phyloP scores from a whole-genome alignment of 805 yeast species.

The Starmerella vaccinii region DNA sequence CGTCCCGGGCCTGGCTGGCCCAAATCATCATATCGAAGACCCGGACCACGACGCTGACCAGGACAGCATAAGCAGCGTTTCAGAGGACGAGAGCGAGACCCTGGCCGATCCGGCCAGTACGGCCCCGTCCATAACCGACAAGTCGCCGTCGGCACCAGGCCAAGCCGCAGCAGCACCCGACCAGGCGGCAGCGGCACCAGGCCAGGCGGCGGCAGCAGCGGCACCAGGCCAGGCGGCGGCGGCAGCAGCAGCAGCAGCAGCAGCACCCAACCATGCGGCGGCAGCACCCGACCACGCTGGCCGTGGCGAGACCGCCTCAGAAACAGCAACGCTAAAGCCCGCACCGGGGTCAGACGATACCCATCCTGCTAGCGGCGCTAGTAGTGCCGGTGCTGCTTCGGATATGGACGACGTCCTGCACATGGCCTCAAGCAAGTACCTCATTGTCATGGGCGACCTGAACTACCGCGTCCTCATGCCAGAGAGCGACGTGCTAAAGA shows the following conservation, averaged over 20 bases:
- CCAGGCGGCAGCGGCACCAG: no score
- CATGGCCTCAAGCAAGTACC: constrained; percentile 5
- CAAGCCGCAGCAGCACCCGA: no score
- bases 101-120: neutral
- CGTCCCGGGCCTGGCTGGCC: constrained; percentile 23
- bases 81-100: constrained; percentile 10
- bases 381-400: neutral
- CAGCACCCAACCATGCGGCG: no score
- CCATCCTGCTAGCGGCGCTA: no score
- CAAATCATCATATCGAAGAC: neutral
- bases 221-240: no score
- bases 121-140: neutral
- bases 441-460: constrained; percentile 44
- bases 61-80: constrained; percentile 14
- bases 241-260: no score
- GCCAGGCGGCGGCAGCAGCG: no score
- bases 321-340: neutral
- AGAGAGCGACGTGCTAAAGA: constrained; percentile 27
- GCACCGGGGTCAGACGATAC: no score
- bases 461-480: constrained; percentile 45
- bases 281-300: neutral
- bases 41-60: constrained; percentile 5
- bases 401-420: constrained; percentile 3
- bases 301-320: neutral
- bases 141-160: no score